Percentiles rank a stretch among this genome's conserved stretches.
phyloP scores from a whole-genome alignment of 1,284 basidiomycete genomes.

The Ceratobasidium sp. region DNA sequence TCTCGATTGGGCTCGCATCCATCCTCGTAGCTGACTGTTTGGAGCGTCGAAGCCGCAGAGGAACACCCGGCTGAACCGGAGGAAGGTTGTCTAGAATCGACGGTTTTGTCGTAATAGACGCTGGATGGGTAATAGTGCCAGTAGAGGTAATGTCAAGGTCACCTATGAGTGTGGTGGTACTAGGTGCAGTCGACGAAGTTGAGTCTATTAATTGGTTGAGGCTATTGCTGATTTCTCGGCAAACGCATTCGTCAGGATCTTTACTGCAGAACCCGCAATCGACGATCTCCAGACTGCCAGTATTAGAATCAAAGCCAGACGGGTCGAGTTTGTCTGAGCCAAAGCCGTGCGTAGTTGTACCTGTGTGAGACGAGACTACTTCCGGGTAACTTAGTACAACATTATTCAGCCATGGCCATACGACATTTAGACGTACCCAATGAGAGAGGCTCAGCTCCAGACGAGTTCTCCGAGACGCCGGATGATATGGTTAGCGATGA shows the following conservation, averaged over 20 bases:
- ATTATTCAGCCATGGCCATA: neutral
- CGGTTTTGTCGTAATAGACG: constrained; percentile 36
- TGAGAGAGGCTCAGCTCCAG: constrained; percentile 13
- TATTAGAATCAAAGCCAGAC: neutral
- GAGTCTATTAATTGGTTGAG: constrained; percentile 52
- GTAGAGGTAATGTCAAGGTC: constrained; percentile 49
- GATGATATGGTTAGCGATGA: constrained; percentile 32
- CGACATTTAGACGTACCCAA: constrained; percentile 7
- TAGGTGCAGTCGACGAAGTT: constrained; percentile 49
- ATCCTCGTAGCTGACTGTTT: constrained; percentile 45
- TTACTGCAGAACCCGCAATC: constrained; percentile 78
- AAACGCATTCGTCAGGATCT: constrained; percentile 71
- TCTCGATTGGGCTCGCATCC: neutral
- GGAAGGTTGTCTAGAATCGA: constrained; percentile 81
- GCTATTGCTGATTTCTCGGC: constrained; percentile 67
- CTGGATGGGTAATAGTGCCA: constrained; percentile 46
- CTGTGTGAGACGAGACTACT: neutral
- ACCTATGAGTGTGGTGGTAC: constrained; percentile 21
- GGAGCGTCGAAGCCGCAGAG: constrained; percentile 53
- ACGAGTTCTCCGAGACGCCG: constrained; percentile 15
- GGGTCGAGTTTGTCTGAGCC: neutral
- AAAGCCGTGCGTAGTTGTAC: neutral
- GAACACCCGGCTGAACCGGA: constrained; percentile 78
- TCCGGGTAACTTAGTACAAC: constrained; percentile 1
- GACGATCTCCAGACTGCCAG: constrained; percentile 50